Conservation (phyloP, 352 stramenopile genomes). For the Phytophthora pinifolia region DNA sequence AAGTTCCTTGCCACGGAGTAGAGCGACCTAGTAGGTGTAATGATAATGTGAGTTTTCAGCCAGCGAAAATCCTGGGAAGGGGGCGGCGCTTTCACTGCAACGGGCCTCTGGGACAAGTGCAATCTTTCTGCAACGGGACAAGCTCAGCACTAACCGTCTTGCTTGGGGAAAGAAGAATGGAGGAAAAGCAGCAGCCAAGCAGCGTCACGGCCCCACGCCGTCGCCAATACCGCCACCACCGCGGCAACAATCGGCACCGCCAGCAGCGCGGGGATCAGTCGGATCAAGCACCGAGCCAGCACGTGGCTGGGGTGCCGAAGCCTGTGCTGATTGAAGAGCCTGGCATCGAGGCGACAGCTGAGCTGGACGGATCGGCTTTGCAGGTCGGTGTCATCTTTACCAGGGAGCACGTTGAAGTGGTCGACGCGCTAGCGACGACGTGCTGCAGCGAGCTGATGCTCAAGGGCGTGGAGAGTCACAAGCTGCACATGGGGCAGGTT, state of each 20-base stretch:
- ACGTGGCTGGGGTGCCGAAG: background rate
- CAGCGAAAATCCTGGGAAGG: background rate
- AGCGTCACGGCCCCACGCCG: background rate
- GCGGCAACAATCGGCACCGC: background rate
- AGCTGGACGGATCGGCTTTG: constrained; percentile 27
- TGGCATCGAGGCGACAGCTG: constrained; percentile 27
- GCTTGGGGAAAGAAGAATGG: background rate
- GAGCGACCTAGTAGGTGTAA: constrained; percentile 3
- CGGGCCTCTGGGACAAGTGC: constrained; percentile 7
- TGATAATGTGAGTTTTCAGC: constrained; percentile 22
- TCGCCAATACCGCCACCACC: constrained; percentile 1
- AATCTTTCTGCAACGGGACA: background rate
- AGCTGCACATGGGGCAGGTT: constrained; percentile 35
- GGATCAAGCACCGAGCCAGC: background rate
- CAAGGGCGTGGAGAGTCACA: constrained; percentile 28
- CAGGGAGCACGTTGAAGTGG: constrained; percentile 25
- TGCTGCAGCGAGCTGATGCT: constrained; percentile 37
- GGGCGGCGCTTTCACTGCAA: background rate
- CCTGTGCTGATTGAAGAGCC: constrained; percentile 32
- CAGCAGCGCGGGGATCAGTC: constrained; percentile 1
- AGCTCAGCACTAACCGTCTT: background rate
- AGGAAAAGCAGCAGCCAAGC: background rate
- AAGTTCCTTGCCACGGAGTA: constrained; percentile 81
- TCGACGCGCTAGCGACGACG: constrained; percentile 26
- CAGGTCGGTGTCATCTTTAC: constrained; percentile 35